Conservation (phyloP, 441 rosid genomes). For the Populus hybrid region DNA sequence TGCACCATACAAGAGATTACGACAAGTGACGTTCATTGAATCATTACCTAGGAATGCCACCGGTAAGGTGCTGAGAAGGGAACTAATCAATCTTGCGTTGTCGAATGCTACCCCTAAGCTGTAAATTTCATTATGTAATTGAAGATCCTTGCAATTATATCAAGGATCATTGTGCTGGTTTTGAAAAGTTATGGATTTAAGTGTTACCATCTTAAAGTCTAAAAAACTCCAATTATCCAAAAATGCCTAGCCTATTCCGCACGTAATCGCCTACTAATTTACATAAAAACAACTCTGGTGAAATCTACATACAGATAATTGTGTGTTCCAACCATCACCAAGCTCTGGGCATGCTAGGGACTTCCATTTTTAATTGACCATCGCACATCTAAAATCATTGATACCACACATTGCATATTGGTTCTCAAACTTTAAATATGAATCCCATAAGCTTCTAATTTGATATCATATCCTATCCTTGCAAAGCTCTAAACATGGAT, state of each 20-base stretch:
- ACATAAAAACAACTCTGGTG: not conserved
- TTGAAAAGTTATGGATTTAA: not conserved
- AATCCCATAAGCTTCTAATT: not conserved
- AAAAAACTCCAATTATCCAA: too few species aligned
- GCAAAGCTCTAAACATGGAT: not conserved
- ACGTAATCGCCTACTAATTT: not conserved
- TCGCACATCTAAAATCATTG: not conserved
- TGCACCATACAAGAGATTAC: slow-evolving; percentile 52
- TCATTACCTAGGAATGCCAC: slow-evolving; percentile 51
- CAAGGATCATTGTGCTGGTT: not conserved
- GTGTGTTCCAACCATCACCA: not conserved
- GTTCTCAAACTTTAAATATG: not conserved
- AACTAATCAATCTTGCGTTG: slow-evolving; percentile 31
- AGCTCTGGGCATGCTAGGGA: not conserved
- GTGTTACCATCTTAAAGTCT: too few species aligned
- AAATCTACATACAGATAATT: not conserved
- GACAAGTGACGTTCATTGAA: slow-evolving; percentile 35
- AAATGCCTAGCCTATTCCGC: not conserved
- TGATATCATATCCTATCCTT: not conserved
- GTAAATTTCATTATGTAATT: slow-evolving; percentile 6
- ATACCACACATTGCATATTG: not conserved
- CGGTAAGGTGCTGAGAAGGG: slow-evolving; percentile 57
- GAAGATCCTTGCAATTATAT: not conserved
- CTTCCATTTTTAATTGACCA: not conserved
- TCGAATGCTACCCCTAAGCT: slow-evolving; percentile 34